Evolutionary conservation across 768 basidiomycete species (phyloP).

Genomic region (Russula earlei): DNA sequence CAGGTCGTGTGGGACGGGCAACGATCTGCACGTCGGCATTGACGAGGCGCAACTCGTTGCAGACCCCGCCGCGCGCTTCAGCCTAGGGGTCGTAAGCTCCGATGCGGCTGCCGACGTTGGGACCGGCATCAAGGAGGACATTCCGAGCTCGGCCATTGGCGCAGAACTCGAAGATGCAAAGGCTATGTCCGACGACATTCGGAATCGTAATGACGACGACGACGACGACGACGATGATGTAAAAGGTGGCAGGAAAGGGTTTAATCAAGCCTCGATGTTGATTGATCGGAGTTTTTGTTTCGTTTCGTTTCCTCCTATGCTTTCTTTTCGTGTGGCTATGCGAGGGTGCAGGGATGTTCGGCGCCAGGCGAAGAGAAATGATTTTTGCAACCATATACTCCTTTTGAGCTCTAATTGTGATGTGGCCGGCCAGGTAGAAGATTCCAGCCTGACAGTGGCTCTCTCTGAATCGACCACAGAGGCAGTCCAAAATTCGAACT

Average conservation of each 20-base stretch:
- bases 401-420: not conserved
- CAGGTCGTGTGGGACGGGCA: conserved; percentile 9
- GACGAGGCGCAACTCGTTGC: not conserved
- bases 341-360: not conserved
- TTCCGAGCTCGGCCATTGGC: not conserved
- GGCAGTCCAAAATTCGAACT: too few species aligned
- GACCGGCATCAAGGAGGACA: not conserved
- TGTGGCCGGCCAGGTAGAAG: not conserved
- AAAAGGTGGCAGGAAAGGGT: not conserved
- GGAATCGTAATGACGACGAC: not conserved
- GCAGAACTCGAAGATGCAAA: not conserved
- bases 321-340: not conserved
- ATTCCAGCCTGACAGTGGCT: not conserved
- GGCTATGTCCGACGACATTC: not conserved
- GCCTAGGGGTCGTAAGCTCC: not conserved
- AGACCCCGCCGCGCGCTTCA: not conserved
- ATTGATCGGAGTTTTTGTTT: not conserved
- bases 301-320: not conserved
- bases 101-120: not conserved
- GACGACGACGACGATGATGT: too few species aligned
- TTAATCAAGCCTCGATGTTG: not conserved
- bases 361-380: conserved; percentile 3
- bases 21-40: not conserved
- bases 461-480: too few species aligned
- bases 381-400: not conserved